Evolutionary conservation across 1,284 basidiomycete genomes (phyloP).

Genomic region (Apiotrichum porosum): DNA sequence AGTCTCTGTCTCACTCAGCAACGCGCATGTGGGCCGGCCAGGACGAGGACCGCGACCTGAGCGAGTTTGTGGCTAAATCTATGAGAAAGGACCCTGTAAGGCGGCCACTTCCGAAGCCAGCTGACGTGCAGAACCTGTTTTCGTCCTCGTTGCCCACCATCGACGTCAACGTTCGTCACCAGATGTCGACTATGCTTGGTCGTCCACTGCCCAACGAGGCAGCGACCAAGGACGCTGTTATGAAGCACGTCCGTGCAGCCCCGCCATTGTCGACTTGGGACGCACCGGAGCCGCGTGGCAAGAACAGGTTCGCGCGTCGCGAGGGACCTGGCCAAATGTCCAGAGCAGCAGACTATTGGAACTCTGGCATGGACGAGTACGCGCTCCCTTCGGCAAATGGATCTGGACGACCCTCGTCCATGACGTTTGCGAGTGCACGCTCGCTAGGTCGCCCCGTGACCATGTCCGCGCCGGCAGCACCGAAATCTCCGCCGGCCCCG

Average conservation of each 20-base stretch:
- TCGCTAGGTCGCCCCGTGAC: too few relatives aligned
- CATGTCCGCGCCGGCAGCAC: too few relatives aligned
- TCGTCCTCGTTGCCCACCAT: constrained; percentile 28
- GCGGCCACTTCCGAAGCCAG: background rate
- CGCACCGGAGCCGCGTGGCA: constrained; percentile 30
- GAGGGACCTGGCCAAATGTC: constrained; percentile 36
- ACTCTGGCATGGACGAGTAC: constrained; percentile 43
- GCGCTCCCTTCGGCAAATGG: too few relatives aligned
- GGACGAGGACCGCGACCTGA: constrained; percentile 36
- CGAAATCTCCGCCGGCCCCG: constrained; percentile 23
- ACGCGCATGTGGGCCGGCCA: constrained; percentile 45
- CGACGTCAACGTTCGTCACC: constrained; percentile 26
- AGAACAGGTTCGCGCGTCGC: constrained; percentile 36
- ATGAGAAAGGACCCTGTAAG: constrained; percentile 24
- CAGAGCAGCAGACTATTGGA: constrained; percentile 45
- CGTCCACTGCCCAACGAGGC: constrained; percentile 30
- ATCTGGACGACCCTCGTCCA: too few relatives aligned
- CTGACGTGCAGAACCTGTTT: constrained; percentile 23
- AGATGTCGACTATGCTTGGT: constrained; percentile 31
- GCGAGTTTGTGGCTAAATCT: constrained; percentile 38
- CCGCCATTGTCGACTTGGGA: constrained; percentile 44
- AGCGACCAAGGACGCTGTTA: constrained; percentile 34
- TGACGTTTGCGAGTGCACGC: too few relatives aligned
- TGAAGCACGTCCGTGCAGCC: constrained; percentile 40
- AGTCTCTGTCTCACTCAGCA: constrained; percentile 41